A percentile compares a stretch with the other conserved stretches of the same genome.
Conservation (phyloP, 352 stramenopile genomes). For the Globisporangium cystogenes region DNA sequence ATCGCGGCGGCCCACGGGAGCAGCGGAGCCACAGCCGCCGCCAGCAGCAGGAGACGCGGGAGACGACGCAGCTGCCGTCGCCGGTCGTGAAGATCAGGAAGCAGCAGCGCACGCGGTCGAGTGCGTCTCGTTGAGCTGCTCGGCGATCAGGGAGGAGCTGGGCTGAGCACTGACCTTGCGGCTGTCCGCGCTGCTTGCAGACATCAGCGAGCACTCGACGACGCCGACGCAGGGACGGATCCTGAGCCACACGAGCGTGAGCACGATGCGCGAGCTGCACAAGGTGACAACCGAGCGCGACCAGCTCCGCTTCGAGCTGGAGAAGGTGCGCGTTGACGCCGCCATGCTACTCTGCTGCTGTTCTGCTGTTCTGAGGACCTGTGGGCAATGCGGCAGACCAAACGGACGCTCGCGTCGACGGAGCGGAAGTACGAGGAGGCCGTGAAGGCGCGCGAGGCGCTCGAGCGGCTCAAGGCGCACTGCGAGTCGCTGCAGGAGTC, state of each 20-base stretch:
- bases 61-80: not conserved
- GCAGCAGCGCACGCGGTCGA: slow-evolving; percentile 9
- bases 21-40: not conserved
- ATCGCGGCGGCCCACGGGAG: not conserved
- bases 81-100: slow-evolving; percentile 6
- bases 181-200: slow-evolving; percentile 2
- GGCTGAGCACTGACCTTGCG: no score
- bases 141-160: no score
- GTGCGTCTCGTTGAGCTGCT: slow-evolving; percentile 2
- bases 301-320: slow-evolving; percentile 70
- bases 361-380: no score
- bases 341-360: no score
- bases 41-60: slow-evolving; percentile 1
- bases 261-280: slow-evolving; percentile 49
- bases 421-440: slow-evolving; percentile 52
- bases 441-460: slow-evolving; percentile 39
- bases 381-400: slow-evolving; percentile 26
- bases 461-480: slow-evolving; percentile 66
- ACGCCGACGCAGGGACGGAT: slow-evolving; percentile 11
- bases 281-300: slow-evolving; percentile 66
- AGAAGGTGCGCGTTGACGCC: slow-evolving; percentile 25
- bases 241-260: slow-evolving; percentile 16
- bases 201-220: slow-evolving; percentile 17
- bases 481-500: slow-evolving; percentile 76
- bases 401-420: slow-evolving; percentile 25